Percentiles rank a stretch among this genome's conserved stretches.
These are phyloP conservation scores for Globisporangium alternatum DNA, from an alignment of 352 stramenopile species.

Conservation along the genomic window DNA sequence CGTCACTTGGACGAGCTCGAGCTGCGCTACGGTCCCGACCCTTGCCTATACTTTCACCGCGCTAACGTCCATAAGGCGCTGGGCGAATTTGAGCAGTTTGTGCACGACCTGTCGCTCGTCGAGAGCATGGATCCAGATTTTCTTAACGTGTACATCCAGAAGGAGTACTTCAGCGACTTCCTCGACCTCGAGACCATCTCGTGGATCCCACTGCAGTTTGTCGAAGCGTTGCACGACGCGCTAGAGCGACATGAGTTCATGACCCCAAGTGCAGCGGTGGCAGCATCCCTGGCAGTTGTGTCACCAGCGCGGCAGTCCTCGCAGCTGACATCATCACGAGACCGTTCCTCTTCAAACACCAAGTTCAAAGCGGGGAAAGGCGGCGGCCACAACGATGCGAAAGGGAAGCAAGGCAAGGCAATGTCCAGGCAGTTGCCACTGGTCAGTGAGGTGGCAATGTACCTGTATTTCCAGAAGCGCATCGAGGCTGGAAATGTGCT, in stretches of 20 bases:
- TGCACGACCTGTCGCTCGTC: constrained; percentile 47
- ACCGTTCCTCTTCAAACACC: not conserved
- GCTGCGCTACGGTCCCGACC: constrained; percentile 49
- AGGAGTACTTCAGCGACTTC: constrained; percentile 43
- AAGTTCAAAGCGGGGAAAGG: not conserved
- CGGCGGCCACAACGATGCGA: not conserved
- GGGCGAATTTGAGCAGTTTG: constrained; percentile 37
- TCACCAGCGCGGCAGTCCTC: constrained; percentile 1
- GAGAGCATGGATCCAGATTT: constrained; percentile 48
- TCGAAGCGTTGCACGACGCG: constrained; percentile 36
- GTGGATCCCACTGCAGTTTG: constrained; percentile 45
- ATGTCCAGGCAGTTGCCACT: not conserved
- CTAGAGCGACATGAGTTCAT: constrained; percentile 40
- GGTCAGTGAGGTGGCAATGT: constrained; percentile 38
- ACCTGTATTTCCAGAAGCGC: constrained; percentile 44
- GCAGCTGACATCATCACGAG: not conserved
- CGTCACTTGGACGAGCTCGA: constrained; percentile 56
- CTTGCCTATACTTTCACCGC: constrained; percentile 60
- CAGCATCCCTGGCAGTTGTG: not conserved
- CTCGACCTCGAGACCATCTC: constrained; percentile 57
- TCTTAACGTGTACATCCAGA: constrained; percentile 33
- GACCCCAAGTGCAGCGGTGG: constrained; percentile 16
- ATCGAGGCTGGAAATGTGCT: constrained; percentile 17
- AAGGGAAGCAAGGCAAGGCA: constrained; percentile 2
- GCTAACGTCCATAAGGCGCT: constrained; percentile 46